Evolutionary conservation across 1,139 yeast genomes (phyloP), one percentile per base, ranked within the genome.

Genomic region (Sugiyamaella novakii): DNA sequence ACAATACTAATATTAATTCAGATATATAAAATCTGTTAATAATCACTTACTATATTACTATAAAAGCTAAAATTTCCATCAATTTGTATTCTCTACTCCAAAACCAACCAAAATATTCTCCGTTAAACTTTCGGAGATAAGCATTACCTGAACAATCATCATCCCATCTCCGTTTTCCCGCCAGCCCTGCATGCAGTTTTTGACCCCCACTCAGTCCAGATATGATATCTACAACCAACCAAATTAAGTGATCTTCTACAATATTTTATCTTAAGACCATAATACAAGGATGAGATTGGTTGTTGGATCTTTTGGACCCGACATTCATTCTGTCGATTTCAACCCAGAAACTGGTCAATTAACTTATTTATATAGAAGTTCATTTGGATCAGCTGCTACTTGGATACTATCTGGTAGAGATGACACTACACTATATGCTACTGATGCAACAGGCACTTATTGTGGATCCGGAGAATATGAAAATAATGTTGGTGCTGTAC

Each of bases 241-340:
- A 27, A 38, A 8, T n/a, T n/a, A n/a, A n/a, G n/a, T n/a, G n/a
- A n/a, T n/a, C n/a, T n/a, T n/a, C n/a, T n/a, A n/a, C n/a, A n/a
- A n/a, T n/a, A n/a, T n/a, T n/a, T n/a, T n/a, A n/a, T n/a, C n/a
- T n/a, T n/a, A n/a, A n/a, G n/a, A n/a, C n/a, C n/a, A n/a, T n/a
- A n/a, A n/a, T n/a, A n/a, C 31, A 28, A 41, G 11, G 15, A 46
- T 50, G 53, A 50, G 36, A 36, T 22, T 50, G 17, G 38, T 50
- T 22, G 39, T 50, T 34, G 53, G 48, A 10, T 46, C 53, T 14
- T 50, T 46, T 43, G 53, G 50, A 3, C 50, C 50, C 6, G 40
- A 50, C 18, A 18, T 50, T 7, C 41, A 46, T 35, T 28, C 35
- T 10, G 46, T 46, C 17, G 50, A 50, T 28, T 50, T 50, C 36